Percentiles rank a stretch among this genome's conserved stretches.
These are phyloP conservation scores for Trametes cingulata DNA, from an alignment of 768 basidiomycete species.

Conservation along the genomic window DNA sequence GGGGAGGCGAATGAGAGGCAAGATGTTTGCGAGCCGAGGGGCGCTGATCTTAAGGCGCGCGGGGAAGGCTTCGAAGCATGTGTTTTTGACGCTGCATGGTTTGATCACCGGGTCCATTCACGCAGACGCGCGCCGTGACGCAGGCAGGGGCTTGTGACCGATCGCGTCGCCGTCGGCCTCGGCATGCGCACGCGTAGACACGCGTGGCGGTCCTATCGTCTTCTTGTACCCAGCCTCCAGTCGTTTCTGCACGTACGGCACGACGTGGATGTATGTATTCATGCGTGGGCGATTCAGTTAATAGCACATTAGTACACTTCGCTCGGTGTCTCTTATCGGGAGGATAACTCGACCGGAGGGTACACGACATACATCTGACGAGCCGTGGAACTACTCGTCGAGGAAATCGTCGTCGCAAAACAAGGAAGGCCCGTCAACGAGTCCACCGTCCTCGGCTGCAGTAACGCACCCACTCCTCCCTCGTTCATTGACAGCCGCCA, in stretches of 20 bases:
- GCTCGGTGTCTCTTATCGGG: too few species aligned
- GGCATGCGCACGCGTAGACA: background rate
- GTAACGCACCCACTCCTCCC: background rate
- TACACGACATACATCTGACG: too few species aligned
- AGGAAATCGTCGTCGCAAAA: constrained; percentile 13
- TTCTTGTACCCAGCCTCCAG: background rate
- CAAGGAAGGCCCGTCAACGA: constrained; percentile 21
- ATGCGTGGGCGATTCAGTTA: too few species aligned
- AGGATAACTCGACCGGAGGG: too few species aligned
- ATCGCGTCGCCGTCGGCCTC: constrained; percentile 1
- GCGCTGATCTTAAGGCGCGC: constrained; percentile 7
- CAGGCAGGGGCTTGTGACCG: constrained; percentile 8
- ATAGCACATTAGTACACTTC: too few species aligned
- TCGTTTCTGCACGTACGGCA: background rate
- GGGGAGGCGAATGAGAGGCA: constrained; percentile 14
- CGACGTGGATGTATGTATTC: too few species aligned
- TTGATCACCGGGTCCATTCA: constrained; percentile 17
- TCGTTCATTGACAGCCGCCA: background rate
- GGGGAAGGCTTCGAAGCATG: constrained; percentile 7
- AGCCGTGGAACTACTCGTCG: constrained; percentile 4
- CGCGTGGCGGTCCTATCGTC: background rate
- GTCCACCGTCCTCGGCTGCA: background rate
- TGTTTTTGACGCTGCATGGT: constrained; percentile 11
- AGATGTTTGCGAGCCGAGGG: constrained; percentile 3
- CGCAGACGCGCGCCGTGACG: constrained; percentile 6